Evolutionary conservation across 139 green algal species (phyloP).

Genomic region (Picochlorum sp.): DNA sequence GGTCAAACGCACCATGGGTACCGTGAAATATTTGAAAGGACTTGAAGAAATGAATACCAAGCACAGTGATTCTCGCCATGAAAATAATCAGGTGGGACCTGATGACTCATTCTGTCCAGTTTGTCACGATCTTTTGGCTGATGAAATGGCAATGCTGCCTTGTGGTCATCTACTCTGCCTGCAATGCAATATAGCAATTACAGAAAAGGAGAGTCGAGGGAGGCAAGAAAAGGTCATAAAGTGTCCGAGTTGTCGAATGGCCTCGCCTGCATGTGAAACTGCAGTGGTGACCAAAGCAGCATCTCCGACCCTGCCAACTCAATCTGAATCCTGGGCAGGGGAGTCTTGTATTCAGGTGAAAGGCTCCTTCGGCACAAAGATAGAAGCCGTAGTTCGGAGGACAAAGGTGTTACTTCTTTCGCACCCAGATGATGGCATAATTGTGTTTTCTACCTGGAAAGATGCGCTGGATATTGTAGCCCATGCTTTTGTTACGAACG

Average conservation of each 20-base stretch:
- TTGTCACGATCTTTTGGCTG: conserved; percentile 45
- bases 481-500: conserved; percentile 45
- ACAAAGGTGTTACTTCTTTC: conserved; percentile 34
- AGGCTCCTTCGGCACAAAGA: conserved; percentile 71
- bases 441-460: conserved; percentile 73
- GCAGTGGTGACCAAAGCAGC: conserved; percentile 5
- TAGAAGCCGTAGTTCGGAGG: conserved; percentile 64
- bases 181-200: conserved; percentile 41
- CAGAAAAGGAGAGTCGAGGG: conserved; percentile 11
- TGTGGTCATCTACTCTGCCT: conserved; percentile 65
- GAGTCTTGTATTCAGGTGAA: conserved; percentile 22
- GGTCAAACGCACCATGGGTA: conserved; percentile 39
- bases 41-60: conserved; percentile 7
- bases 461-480: conserved; percentile 70
- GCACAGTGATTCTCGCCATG: not conserved
- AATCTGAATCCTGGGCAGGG: not conserved
- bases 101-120: conserved; percentile 41
- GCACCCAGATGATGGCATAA: conserved; percentile 20
- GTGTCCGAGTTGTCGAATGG: conserved; percentile 61
- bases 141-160: conserved; percentile 44
- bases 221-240: conserved; percentile 16
- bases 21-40: conserved; percentile 64
- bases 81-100: not conserved
- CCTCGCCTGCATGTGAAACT: conserved; percentile 33
- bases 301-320: not conserved